Conservation (phyloP, 352 stramenopile species). For the Globisporangium echinulatum region DNA sequence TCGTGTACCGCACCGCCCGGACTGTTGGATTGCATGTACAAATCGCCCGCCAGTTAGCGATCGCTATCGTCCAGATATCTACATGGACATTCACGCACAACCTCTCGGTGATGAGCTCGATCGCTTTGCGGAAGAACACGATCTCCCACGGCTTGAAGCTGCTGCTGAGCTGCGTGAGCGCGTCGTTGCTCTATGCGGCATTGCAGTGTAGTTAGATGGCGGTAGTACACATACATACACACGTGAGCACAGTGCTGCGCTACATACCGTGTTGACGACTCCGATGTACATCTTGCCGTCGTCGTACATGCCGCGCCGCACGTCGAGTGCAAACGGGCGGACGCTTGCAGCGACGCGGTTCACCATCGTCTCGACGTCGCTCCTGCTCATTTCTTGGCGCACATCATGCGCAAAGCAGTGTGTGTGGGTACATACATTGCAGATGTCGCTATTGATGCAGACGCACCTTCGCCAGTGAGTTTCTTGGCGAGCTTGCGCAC, state of each 20-base stretch:
- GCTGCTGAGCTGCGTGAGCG: conserved; percentile 63
- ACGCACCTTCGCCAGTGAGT: conserved; percentile 59
- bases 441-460: not conserved
- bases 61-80: too few species aligned
- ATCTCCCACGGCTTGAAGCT: conserved; percentile 83
- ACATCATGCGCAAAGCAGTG: not conserved
- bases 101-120: conserved; percentile 76
- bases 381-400: conserved; percentile 30
- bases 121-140: conserved; percentile 73
- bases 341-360: conserved; percentile 52
- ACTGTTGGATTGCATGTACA: conserved; percentile 14
- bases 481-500: conserved; percentile 42
- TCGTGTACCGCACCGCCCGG: conserved; percentile 61
- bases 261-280: conserved; percentile 60
- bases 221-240: not conserved
- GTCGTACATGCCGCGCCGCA: conserved; percentile 73
- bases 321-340: conserved; percentile 60
- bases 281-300: conserved; percentile 78
- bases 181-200: conserved; percentile 54
- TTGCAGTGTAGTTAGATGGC: not conserved
- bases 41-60: too few species aligned
- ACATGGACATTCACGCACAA: conserved; percentile 6
- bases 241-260: too few species aligned
- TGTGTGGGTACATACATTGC: not conserved
- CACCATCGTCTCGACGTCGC: conserved; percentile 63